Base-by-base conservation (phyloP, 2,329 filamentous ascomycete species). In the Blastomyces parvus region DNA sequence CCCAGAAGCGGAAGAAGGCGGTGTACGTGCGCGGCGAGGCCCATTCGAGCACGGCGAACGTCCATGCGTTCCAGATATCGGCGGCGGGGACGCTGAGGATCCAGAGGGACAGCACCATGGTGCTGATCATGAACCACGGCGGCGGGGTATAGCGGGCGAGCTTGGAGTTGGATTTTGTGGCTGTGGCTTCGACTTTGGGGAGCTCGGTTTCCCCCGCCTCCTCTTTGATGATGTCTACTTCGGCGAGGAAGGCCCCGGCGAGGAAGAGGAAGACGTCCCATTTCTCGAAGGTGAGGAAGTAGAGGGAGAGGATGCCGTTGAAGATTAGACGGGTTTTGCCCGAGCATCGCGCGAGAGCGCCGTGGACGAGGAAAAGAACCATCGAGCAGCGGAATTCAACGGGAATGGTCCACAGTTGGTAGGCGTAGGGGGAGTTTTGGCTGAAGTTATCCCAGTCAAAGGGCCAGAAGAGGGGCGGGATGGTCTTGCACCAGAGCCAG, bases 251-350 rank as follows among this genome's bases (percentile, higher is more conserved):
- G 65, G 77, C 77, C 25, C 77, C 77, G 3, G 72, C 69, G 3
- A 78, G 68, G 64, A 79, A 79, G 7, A 78, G 70, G n/a, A 77
- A 74, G 38, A 79, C 68, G n/a, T 79, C 77, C 77, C 77, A 79
- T 56, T 77, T 71, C 38, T 76, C 76, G 68, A 74, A 77, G 30
- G 74, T 73, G 63, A 77, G 73, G 62, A 75, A 78, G 65, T 77
- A 75, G 70, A 75, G 74, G 6, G 71, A 70, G 19, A 78, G 66
- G 13, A 69, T 58, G 38, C 68, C 69, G 60, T 78, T 71, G 1
- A 75, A 65, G 7, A 68, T 63, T 63, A 79, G 68, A 25, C 77
- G 76, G 17, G 76, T 67, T n/a, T 68, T 65, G 42, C 72, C 67
- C 36, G 67, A 69, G 30, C 77, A 70, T 56, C 76, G 74, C 19